A percentile compares a stretch with the other conserved stretches of the same genome.
Conservation (phyloP, 2,329 filamentous ascomycete species). For the Camptophora hylomeconis region DNA sequence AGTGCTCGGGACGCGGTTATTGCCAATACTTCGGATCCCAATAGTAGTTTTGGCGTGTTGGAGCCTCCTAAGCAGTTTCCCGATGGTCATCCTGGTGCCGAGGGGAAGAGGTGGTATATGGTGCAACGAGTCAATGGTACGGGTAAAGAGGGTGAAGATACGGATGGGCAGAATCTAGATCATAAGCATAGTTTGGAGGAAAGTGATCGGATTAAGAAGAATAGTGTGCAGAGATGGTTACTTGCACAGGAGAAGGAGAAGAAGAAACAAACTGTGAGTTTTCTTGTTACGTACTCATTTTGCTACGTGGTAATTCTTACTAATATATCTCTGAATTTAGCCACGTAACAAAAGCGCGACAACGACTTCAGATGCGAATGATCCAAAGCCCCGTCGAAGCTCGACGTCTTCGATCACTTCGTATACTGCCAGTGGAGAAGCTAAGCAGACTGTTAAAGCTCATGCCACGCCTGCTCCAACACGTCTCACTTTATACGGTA, state of each 20-base stretch:
- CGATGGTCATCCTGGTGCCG: constrained; percentile 33
- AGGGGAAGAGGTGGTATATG: constrained; percentile 52
- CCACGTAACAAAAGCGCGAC: too few species aligned
- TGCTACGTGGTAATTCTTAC: too few species aligned
- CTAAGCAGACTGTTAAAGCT: constrained; percentile 54
- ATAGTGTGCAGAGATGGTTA: constrained; percentile 55
- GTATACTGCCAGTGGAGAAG: constrained; percentile 46
- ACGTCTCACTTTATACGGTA: constrained; percentile 61
- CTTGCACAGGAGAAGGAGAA: constrained; percentile 52
- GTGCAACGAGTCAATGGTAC: constrained; percentile 69
- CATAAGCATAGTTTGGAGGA: constrained; percentile 62
- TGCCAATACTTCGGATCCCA: constrained; percentile 9
- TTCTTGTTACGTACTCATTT: too few species aligned
- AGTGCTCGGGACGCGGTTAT: constrained; percentile 10
- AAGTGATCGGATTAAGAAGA: constrained; percentile 71
- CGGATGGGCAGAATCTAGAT: constrained; percentile 38
- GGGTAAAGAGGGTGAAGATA: constrained; percentile 8
- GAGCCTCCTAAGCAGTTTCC: constrained; percentile 28
- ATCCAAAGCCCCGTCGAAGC: too few species aligned
- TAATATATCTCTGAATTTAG: too few species aligned
- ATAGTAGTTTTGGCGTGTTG: constrained; percentile 30
- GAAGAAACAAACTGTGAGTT: constrained; percentile 35
- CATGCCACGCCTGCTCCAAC: constrained; percentile 53
- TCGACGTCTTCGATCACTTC: too few species aligned
- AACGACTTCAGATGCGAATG: too few species aligned